Evolutionary conservation across 768 basidiomycete genomes (phyloP).

Genomic region (Lactarius sp.): DNA sequence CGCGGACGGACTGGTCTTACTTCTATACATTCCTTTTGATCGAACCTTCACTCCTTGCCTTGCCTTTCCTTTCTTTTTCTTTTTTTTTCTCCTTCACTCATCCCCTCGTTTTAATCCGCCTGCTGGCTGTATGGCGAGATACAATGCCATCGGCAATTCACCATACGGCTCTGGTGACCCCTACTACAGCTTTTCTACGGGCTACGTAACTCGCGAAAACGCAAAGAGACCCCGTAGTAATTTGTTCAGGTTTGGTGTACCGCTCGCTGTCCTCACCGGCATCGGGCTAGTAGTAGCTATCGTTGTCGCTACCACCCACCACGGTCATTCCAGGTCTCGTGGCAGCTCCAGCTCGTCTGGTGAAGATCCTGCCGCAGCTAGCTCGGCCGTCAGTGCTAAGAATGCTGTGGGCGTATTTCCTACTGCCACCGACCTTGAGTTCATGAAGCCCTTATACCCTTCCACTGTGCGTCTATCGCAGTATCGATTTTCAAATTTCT

Average conservation of each 20-base stretch:
- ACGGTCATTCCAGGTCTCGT: conserved; percentile 32
- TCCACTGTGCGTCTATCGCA: conserved; percentile 61
- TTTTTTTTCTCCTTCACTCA: background rate
- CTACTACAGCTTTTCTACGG: conserved; percentile 65
- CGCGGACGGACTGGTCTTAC: too few relatives aligned
- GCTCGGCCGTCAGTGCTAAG: conserved; percentile 55
- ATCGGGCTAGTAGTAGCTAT: conserved; percentile 70
- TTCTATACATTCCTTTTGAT: too few relatives aligned
- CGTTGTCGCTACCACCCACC: conserved; percentile 59
- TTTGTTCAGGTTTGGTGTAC: conserved; percentile 75
- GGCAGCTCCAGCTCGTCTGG: conserved; percentile 26
- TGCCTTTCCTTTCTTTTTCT: conserved; percentile 21
- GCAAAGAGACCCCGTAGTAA: conserved; percentile 53
- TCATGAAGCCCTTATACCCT: conserved; percentile 80
- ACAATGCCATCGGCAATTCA: conserved; percentile 35
- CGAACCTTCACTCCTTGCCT: conserved; percentile 11
- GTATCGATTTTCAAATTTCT: background rate
- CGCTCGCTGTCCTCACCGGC: conserved; percentile 58
- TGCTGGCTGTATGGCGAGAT: conserved; percentile 37
- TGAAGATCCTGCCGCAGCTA: conserved; percentile 41
- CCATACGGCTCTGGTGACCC: conserved; percentile 63
- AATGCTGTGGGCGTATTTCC: conserved; percentile 62
- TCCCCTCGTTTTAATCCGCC: conserved; percentile 15
- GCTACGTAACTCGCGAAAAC: conserved; percentile 53
- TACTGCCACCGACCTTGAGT: conserved; percentile 73